A percentile compares a stretch with the other conserved stretches of the same genome.
These are phyloP conservation scores for Medicago truncatula DNA, from an alignment of 306 rosid genomes.

Conservation along the genomic window DNA sequence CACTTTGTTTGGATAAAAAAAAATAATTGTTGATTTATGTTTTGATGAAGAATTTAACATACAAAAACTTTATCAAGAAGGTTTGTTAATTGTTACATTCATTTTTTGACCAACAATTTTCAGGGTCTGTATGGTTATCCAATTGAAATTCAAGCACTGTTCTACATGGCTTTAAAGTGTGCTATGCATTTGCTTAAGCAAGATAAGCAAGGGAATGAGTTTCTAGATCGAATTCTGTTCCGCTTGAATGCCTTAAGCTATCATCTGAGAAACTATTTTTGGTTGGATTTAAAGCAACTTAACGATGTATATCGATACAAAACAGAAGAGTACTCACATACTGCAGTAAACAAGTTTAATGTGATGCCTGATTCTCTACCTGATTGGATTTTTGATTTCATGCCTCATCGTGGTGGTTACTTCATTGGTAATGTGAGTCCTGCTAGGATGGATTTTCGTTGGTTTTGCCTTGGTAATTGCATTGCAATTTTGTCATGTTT, in stretches of 20 bases:
- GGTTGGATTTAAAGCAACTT: constrained; percentile 88
- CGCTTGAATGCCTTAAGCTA: constrained; percentile 81
- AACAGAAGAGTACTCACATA: constrained; percentile 93
- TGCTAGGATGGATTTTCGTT: constrained; percentile 90
- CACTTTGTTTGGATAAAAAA: background rate
- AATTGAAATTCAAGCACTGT: constrained; percentile 90
- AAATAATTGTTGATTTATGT: background rate
- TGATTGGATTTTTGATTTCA: constrained; percentile 86
- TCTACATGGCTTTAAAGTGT: constrained; percentile 92
- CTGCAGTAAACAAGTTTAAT: constrained; percentile 89
- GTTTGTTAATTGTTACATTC: background rate
- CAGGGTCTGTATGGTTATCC: constrained; percentile 98
- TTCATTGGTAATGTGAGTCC: constrained; percentile 89
- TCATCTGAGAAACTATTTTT: constrained; percentile 85
- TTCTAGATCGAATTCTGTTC: constrained; percentile 62
- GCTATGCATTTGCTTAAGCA: constrained; percentile 83
- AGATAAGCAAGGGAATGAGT: constrained; percentile 79
- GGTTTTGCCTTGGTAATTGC: constrained; percentile 90
- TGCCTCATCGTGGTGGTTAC: constrained; percentile 85
- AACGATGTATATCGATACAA: constrained; percentile 83
- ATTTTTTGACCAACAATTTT: constrained; percentile 24
- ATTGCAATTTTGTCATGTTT: constrained; percentile 81
- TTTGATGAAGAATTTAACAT: background rate
- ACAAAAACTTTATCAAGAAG: too few species aligned
- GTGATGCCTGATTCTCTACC: constrained; percentile 96